Conservation (phyloP, 2,329 filamentous ascomycete species). For the Fusarium sp. region DNA sequence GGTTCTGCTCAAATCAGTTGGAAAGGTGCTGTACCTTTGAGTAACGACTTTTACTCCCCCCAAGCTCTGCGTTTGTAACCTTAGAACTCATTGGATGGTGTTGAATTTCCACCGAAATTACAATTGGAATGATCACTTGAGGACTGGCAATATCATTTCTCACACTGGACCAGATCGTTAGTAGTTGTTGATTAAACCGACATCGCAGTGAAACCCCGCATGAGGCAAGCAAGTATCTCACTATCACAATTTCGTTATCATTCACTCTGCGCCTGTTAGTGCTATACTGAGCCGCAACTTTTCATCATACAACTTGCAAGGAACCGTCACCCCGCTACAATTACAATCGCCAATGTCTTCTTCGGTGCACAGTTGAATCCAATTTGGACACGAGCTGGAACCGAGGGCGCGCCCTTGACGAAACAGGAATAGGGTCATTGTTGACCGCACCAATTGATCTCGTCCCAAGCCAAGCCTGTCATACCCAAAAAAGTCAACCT, state of each 20-base stretch:
- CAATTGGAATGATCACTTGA: no score
- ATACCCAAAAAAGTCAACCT: conserved; percentile 9
- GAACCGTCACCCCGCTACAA: conserved; percentile 43
- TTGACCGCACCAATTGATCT: conserved; percentile 11
- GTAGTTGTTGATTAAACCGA: background rate
- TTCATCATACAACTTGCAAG: conserved; percentile 42
- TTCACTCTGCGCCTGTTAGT: conserved; percentile 27
- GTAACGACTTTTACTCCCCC: no score
- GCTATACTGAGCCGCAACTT: conserved; percentile 20
- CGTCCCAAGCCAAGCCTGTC: conserved; percentile 16
- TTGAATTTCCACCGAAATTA: no score
- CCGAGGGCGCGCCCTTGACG: conserved; percentile 8
- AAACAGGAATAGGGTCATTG: conserved; percentile 4
- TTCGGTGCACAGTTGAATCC: conserved; percentile 18
- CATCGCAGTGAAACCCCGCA: conserved; percentile 40
- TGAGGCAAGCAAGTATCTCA: conserved; percentile 23
- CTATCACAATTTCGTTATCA: conserved; percentile 22
- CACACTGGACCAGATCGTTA: conserved; percentile 9
- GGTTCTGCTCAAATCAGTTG: no score
- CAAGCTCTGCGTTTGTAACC: no score
- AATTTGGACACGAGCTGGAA: conserved; percentile 19
- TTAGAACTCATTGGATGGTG: no score
- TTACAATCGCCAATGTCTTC: conserved; percentile 42
- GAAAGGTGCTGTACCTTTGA: no score
- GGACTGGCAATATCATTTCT: conserved; percentile 4